Evolutionary conservation across 208 protist species (phyloP).

Genomic region (Giardia duodenalis): DNA sequence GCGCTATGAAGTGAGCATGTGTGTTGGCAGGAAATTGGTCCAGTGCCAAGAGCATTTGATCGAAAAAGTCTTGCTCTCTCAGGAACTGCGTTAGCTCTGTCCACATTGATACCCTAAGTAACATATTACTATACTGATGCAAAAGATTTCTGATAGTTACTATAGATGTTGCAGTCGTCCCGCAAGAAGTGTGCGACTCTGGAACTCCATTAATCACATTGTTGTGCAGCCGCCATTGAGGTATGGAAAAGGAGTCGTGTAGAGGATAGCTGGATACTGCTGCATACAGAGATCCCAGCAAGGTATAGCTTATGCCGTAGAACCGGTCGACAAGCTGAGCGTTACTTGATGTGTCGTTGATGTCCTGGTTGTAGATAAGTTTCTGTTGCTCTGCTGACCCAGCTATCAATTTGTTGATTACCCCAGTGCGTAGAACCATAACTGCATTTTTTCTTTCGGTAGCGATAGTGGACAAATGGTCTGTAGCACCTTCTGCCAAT

Average conservation of each 20-base stretch:
- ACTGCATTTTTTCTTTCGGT: too few relatives aligned
- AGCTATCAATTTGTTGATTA: too few relatives aligned
- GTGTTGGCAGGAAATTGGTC: background rate
- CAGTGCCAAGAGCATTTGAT: background rate
- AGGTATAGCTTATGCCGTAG: background rate
- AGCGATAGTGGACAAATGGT: too few relatives aligned
- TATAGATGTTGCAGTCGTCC: background rate
- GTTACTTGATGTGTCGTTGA: background rate
- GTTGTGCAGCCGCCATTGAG: too few relatives aligned
- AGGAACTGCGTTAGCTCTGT: background rate
- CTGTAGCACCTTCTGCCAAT: too few relatives aligned
- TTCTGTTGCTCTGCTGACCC: too few relatives aligned
- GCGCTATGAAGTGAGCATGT: background rate
- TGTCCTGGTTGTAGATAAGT: background rate
- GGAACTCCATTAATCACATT: background rate
- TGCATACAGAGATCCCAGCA: background rate
- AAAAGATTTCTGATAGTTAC: background rate
- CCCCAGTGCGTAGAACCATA: too few relatives aligned
- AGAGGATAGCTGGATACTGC: background rate
- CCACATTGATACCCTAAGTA: background rate
- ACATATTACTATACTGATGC: background rate
- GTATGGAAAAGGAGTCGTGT: background rate
- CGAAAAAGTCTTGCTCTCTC: background rate
- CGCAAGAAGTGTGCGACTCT: too few relatives aligned
- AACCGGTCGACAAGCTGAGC: background rate